Evolutionary conservation across 2,329 filamentous ascomycete species (phyloP).

Genomic region (Tolypocladium capitatum): DNA sequence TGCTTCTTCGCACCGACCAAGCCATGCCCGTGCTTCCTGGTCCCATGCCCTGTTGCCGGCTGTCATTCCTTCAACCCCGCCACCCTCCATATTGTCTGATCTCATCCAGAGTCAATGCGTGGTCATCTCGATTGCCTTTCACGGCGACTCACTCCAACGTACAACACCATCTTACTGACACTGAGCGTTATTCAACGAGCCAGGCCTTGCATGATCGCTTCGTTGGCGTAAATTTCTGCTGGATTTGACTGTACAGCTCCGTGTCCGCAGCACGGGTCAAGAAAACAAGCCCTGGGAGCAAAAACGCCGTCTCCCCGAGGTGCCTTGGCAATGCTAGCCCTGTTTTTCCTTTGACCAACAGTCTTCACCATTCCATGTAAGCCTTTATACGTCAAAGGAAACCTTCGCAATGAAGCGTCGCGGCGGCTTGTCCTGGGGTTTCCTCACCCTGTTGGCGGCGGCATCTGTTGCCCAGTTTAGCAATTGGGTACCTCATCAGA

Average conservation of each 20-base stretch:
- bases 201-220: background rate
- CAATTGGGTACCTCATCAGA: slow-evolving; percentile 36
- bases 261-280: background rate
- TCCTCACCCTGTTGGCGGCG: slow-evolving; percentile 7
- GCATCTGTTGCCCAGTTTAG: slow-evolving; percentile 24
- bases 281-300: background rate
- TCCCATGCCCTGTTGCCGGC: background rate
- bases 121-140: background rate
- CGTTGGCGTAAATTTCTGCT: background rate
- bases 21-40: background rate
- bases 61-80: background rate
- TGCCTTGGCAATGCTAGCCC: background rate
- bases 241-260: background rate
- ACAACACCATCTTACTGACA: background rate
- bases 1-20: background rate
- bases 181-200: background rate
- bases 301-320: background rate
- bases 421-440: slow-evolving; percentile 4
- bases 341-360: background rate
- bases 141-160: background rate
- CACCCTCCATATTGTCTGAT: background rate
- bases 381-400: background rate
- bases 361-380: background rate
- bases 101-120: background rate
- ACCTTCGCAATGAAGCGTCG: slow-evolving; percentile 8